Conservation (phyloP, 495 filamentous ascomycete genomes). For the Coniosporium apollinis region DNA sequence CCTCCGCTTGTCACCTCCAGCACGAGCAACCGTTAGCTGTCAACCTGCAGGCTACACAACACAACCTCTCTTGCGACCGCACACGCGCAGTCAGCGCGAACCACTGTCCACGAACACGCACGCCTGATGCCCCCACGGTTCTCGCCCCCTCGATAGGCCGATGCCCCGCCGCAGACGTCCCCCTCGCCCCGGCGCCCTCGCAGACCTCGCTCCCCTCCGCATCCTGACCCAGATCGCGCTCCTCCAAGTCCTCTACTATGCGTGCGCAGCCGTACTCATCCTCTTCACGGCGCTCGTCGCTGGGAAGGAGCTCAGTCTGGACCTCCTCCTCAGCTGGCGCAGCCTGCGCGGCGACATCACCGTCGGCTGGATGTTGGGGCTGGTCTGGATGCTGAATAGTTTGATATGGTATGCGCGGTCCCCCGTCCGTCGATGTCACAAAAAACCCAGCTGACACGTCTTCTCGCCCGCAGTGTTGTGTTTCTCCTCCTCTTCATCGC, state of each 20-base stretch:
- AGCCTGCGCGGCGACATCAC: conserved; percentile 78
- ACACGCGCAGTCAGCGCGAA: no score
- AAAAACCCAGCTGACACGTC: conserved; percentile 7
- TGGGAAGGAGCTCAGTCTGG: conserved; percentile 50
- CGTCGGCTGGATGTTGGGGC: conserved; percentile 75
- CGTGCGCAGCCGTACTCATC: conserved; percentile 53
- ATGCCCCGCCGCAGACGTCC: conserved; percentile 68
- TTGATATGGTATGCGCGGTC: conserved; percentile 44
- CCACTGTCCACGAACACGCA: no score
- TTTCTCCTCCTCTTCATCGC: conserved; percentile 66
- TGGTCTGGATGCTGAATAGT: conserved; percentile 72
- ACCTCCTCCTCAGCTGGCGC: conserved; percentile 65
- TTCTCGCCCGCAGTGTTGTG: conserved; percentile 37
- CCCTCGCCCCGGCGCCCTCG: conserved; percentile 58
- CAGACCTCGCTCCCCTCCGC: conserved; percentile 67
- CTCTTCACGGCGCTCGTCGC: conserved; percentile 79
- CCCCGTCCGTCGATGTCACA: background rate
- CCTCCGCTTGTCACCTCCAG: no score
- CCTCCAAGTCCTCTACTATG: conserved; percentile 78
- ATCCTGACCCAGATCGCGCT: conserved; percentile 74
- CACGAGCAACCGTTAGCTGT: no score
- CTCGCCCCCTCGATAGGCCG: no score
- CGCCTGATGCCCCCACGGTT: no score
- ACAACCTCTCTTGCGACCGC: no score
- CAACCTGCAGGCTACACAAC: no score